Conservation (phyloP, 2,329 filamentous ascomycete genomes). For the Dryadomyces quercus-mongolicae region DNA sequence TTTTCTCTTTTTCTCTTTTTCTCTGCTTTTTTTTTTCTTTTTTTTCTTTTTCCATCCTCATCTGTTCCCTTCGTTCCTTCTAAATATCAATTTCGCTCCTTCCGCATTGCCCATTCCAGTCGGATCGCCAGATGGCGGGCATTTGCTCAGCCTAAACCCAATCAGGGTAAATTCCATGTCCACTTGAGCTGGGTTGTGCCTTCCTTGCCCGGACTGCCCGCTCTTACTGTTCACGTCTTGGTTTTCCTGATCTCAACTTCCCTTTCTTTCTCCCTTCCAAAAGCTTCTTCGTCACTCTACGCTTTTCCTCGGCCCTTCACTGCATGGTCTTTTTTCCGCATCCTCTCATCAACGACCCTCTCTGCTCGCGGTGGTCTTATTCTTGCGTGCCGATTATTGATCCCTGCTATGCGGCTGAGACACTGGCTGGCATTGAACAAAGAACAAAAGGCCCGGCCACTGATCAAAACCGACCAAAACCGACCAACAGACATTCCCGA, state of each 20-base stretch:
- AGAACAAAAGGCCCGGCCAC: background rate
- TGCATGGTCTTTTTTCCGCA: background rate
- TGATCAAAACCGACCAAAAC: background rate
- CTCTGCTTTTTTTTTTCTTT: background rate
- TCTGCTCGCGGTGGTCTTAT: conserved; percentile 8
- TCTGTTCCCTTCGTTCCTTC: background rate
- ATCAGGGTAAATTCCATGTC: conserved; percentile 6
- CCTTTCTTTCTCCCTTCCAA: background rate
- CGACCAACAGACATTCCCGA: too few relatives aligned
- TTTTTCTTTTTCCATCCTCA: background rate
- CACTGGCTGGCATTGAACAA: conserved; percentile 1
- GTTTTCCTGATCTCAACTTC: conserved; percentile 1
- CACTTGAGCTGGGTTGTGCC: conserved; percentile 8
- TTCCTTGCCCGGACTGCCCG: conserved; percentile 1
- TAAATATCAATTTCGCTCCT: too few relatives aligned
- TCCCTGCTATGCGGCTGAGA: conserved; percentile 5
- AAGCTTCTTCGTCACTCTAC: background rate
- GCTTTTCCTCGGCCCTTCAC: background rate
- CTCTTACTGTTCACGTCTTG: conserved; percentile 1
- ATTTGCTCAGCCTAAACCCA: conserved; percentile 4
- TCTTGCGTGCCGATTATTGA: background rate
- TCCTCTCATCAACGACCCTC: background rate
- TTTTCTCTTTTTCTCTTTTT: too few relatives aligned
- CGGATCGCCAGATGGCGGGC: background rate
- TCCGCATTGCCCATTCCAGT: too few relatives aligned